Conservation (phyloP, 352 stramenopile species). For the Phytophthora constricta region DNA sequence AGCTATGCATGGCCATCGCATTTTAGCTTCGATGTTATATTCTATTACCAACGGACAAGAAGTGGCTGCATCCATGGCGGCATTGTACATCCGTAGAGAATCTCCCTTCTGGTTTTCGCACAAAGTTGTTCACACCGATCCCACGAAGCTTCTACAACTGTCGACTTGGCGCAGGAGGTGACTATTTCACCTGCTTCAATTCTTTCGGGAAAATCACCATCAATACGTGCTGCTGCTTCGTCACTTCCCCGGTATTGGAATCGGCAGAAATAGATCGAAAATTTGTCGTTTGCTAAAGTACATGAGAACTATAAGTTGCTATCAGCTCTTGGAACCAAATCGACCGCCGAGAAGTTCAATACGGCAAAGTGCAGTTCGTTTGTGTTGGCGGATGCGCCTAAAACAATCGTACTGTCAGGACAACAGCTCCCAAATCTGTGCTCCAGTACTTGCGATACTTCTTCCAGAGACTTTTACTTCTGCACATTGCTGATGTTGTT, state of each 20-base stretch:
- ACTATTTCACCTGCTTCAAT: background rate
- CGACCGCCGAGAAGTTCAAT: no score
- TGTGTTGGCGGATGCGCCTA: no score
- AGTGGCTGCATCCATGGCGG: slow-evolving; percentile 18
- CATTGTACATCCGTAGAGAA: slow-evolving; percentile 12
- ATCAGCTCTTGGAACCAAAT: no score
- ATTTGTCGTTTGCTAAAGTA: background rate
- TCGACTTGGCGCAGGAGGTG: background rate
- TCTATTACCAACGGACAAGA: slow-evolving; percentile 19
- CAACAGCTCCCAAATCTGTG: no score
- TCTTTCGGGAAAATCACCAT: background rate
- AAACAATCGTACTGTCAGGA: no score
- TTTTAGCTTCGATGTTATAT: slow-evolving; percentile 19
- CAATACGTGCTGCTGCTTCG: background rate
- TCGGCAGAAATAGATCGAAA: background rate
- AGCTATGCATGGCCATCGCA: slow-evolving; percentile 6
- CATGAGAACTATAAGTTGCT: background rate
- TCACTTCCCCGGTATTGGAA: slow-evolving; percentile 1
- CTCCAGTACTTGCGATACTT: no score
- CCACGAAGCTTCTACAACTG: background rate
- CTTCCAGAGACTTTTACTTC: no score
- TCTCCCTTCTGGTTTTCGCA: slow-evolving; percentile 26
- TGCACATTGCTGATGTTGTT: no score
- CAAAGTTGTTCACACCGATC: background rate
- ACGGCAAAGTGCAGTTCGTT: no score